These are phyloP conservation scores for Magnaporthiopsis incrustans DNA, from an alignment of 2,329 filamentous ascomycete species.

Conservation along the genomic window DNA sequence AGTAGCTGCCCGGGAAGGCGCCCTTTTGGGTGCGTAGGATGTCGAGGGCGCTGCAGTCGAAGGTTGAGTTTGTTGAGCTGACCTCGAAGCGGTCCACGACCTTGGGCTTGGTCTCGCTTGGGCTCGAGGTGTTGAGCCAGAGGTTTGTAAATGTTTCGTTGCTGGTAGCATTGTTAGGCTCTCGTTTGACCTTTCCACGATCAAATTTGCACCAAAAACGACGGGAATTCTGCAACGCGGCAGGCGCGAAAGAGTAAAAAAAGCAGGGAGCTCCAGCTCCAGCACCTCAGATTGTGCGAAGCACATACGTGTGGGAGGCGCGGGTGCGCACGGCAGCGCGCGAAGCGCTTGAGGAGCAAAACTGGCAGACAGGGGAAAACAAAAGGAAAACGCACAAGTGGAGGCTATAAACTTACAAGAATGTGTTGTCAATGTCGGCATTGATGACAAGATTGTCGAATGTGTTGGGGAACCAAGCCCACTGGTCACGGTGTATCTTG, in stretches of 20 bases:
- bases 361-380: background rate
- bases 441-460: slow-evolving; percentile 7
- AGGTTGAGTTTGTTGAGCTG: slow-evolving; percentile 6
- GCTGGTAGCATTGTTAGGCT: background rate
- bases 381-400: background rate
- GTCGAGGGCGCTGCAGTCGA: slow-evolving; percentile 6
- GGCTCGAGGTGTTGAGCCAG: slow-evolving; percentile 3
- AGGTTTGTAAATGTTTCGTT: slow-evolving; percentile 3
- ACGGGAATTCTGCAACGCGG: too few species aligned
- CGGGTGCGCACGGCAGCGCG: background rate
- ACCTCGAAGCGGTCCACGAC: slow-evolving; percentile 7
- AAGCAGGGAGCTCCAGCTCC: too few species aligned
- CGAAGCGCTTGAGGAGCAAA: background rate
- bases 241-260: too few species aligned
- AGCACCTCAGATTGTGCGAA: too few species aligned
- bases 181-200: too few species aligned
- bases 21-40: slow-evolving; percentile 4
- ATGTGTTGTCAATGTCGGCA: slow-evolving; percentile 7
- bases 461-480: slow-evolving; percentile 7
- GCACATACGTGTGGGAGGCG: too few species aligned
- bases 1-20: slow-evolving; percentile 7
- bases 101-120: slow-evolving; percentile 3
- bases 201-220: too few species aligned
- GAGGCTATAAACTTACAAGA: slow-evolving; percentile 7
- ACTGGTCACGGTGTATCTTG: slow-evolving; percentile 3